Evolutionary conservation across 331 rosid species (phyloP).

Genomic region (Telfairia occidentalis): DNA sequence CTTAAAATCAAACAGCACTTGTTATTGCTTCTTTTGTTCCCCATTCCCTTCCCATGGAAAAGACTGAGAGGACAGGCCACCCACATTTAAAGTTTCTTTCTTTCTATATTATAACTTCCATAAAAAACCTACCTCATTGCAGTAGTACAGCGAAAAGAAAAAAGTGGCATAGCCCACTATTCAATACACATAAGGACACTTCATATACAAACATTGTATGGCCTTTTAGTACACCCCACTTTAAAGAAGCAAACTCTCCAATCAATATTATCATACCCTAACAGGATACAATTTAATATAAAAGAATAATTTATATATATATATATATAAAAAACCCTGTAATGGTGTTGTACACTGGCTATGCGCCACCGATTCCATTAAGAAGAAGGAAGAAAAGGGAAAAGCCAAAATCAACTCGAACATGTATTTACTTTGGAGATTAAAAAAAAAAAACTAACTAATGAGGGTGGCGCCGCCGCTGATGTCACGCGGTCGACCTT

Average conservation of each 20-base stretch:
- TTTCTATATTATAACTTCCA: not conserved
- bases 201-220: not conserved
- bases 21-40: not conserved
- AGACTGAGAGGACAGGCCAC: not conserved
- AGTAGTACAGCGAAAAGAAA: not conserved
- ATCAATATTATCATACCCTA: not conserved
- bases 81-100: not conserved
- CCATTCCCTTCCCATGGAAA: not conserved
- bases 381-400: not conserved
- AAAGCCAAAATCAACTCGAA: not conserved
- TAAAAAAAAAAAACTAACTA: not conserved
- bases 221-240: not conserved
- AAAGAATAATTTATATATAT: not conserved
- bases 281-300: not conserved
- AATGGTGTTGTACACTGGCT: not conserved
- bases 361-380: not conserved
- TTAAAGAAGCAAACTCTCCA: not conserved
- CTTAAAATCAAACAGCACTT: not conserved
- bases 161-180: not conserved
- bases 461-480: conserved; percentile 13
- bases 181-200: not conserved
- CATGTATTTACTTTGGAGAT: not conserved
- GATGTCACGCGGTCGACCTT: conserved; percentile 13
- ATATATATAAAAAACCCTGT: not conserved
- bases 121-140: conserved; percentile 1